Evolutionary conservation across 2,329 filamentous ascomycete species (phyloP).

Genomic region (Pseudocercospora crystallina): DNA sequence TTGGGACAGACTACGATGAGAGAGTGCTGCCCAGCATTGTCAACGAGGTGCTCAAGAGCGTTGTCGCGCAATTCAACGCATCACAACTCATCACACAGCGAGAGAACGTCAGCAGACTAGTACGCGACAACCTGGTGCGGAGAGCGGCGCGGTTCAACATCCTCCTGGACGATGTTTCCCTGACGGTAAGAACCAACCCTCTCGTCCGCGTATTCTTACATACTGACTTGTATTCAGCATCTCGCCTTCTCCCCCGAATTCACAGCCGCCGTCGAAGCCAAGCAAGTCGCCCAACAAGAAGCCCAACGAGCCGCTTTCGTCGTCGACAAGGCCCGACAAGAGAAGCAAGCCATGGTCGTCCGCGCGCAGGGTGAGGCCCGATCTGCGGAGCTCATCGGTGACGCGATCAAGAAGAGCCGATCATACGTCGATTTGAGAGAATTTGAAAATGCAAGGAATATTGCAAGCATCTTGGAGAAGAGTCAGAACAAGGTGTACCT

Average conservation of each 20-base stretch:
- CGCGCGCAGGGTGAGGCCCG: constrained; percentile 98
- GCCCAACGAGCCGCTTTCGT: constrained; percentile 96
- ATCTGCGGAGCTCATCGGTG: constrained; percentile 95
- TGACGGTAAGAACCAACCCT: constrained; percentile 71
- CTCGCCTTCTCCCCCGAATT: constrained; percentile 69
- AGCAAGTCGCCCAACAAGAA: constrained; percentile 78
- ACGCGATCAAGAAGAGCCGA: constrained; percentile 99
- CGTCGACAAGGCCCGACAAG: constrained; percentile 97
- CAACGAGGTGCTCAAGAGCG: constrained; percentile 98
- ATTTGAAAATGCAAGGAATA: constrained; percentile 91
- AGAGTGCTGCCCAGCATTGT: constrained; percentile 96
- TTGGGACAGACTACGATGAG: constrained; percentile 96
- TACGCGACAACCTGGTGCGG: constrained; percentile 87
- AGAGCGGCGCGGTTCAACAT: constrained; percentile 97
- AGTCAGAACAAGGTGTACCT: constrained; percentile 91
- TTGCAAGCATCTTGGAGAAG: constrained; percentile 86
- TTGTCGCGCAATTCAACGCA: constrained; percentile 98
- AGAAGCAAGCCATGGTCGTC: constrained; percentile 99
- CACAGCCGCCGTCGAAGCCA: constrained; percentile 67
- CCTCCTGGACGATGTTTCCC: constrained; percentile 90
- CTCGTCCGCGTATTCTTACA: neutral
- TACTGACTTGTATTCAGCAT: constrained; percentile 46
- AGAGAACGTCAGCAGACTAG: constrained; percentile 89
- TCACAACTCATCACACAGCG: constrained; percentile 98
- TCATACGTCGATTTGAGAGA: constrained; percentile 96